Percentiles rank a stretch among this genome's conserved stretches.
Evolutionary conservation across 2,329 filamentous ascomycete genomes (phyloP).

Genomic region (Apiospora pterosperma): DNA sequence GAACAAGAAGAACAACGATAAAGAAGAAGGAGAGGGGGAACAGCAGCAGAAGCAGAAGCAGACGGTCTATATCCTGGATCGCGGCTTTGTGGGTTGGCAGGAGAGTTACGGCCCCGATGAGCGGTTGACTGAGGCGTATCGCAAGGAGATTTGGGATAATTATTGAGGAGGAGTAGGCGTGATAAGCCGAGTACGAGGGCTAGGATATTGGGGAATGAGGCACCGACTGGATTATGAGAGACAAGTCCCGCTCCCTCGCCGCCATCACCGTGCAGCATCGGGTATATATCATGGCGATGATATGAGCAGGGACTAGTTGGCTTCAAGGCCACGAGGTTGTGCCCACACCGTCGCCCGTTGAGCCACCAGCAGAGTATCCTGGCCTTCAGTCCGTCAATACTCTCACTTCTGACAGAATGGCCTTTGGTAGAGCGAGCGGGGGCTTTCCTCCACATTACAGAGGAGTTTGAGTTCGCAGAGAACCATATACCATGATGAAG

Average conservation of each 20-base stretch:
- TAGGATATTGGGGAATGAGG: background rate
- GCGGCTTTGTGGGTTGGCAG: constrained; percentile 88
- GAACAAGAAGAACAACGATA: background rate
- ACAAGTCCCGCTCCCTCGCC: background rate
- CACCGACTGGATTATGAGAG: background rate
- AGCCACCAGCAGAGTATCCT: background rate
- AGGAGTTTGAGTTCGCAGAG: background rate
- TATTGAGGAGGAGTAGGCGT: constrained; percentile 29
- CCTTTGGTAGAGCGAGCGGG: background rate
- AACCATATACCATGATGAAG: background rate
- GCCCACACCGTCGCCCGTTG: background rate
- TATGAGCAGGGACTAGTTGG: background rate
- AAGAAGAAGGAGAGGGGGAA: constrained; percentile 18
- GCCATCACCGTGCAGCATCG: background rate
- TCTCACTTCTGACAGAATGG: background rate
- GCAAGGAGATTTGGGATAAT: constrained; percentile 78
- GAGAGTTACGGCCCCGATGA: constrained; percentile 75
- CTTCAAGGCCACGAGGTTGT: background rate
- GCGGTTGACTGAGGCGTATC: constrained; percentile 77
- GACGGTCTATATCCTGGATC: constrained; percentile 76
- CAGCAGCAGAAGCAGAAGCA: constrained; percentile 45
- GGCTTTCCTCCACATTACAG: background rate
- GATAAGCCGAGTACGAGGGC: background rate
- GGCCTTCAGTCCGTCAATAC: background rate
- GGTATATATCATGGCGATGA: background rate